These are phyloP conservation scores for Mucor saturninus DNA, from an alignment of 371 early-diverging fungal species.

Conservation along the genomic window DNA sequence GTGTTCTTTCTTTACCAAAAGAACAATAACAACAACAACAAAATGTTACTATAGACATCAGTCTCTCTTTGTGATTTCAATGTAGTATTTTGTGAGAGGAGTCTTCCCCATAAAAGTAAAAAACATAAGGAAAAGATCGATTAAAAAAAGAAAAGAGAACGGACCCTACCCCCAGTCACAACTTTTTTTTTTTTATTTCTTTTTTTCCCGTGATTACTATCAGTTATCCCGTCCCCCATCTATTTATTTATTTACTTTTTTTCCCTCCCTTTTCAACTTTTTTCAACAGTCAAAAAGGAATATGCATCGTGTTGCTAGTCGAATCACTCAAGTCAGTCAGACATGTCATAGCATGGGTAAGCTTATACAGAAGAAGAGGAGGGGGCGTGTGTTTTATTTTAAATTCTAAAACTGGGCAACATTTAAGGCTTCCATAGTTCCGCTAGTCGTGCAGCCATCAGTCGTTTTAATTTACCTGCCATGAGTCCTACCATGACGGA, in stretches of 20 bases:
- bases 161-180: not conserved
- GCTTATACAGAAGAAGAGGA: not conserved
- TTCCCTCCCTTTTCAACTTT: not conserved
- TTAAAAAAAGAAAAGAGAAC: not conserved
- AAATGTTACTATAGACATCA: too few relatives aligned
- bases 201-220: constrained; percentile 29
- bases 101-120: constrained; percentile 3
- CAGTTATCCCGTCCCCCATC: constrained; percentile 23
- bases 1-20: too few relatives aligned
- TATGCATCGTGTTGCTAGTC: constrained; percentile 21
- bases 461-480: constrained; percentile 89
- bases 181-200: not conserved
- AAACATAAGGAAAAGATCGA: constrained; percentile 1
- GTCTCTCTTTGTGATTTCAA: too few relatives aligned
- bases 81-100: not conserved
- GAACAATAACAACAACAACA: too few relatives aligned
- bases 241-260: constrained; percentile 15
- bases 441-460: constrained; percentile 59
- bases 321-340: constrained; percentile 14
- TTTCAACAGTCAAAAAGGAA: constrained; percentile 2
- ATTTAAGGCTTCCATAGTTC: constrained; percentile 65
- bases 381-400: too few relatives aligned
- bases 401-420: too few relatives aligned
- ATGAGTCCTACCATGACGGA: constrained; percentile 98
- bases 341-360: constrained; percentile 11